Conservation (phyloP, 805 yeast genomes). For the Vanderwaltozyma polyspora region DNA sequence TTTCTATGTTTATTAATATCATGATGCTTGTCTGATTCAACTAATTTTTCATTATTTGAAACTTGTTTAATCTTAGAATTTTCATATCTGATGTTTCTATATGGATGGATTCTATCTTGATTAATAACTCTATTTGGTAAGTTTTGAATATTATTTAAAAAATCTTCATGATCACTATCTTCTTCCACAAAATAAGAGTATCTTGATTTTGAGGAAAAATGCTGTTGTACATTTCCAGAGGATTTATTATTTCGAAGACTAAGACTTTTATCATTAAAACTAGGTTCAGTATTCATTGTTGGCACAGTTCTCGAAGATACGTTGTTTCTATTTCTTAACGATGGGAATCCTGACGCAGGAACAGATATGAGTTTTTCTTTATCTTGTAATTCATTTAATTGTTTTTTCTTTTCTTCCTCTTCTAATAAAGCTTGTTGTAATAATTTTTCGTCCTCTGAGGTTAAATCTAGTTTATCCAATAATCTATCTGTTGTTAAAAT, state of each 20-base stretch:
- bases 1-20: background rate
- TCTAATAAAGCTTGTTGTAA: conserved; percentile 20
- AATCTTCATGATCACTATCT: conserved; percentile 11
- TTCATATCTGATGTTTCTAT: no score
- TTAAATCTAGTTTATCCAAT: conserved; percentile 24
- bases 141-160: no score
- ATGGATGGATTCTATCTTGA: no score
- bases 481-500: conserved; percentile 22
- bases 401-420: conserved; percentile 10
- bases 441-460: conserved; percentile 23
- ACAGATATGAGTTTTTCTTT: conserved; percentile 15
- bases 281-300: background rate
- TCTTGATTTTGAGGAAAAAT: conserved; percentile 18
- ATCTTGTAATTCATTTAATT: background rate
- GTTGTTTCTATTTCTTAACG: conserved; percentile 10
- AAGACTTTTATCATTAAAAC: background rate
- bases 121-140: no score
- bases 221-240: conserved; percentile 20
- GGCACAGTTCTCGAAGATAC: background rate
- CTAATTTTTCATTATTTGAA: no score
- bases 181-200: conserved; percentile 27
- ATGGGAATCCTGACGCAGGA: conserved; percentile 27
- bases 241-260: conserved; percentile 9
- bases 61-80: no score
- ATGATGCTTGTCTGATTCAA: no score